Conservation (phyloP, 2,329 filamentous ascomycete species). For the Phyllosticta citrichinensis region DNA sequence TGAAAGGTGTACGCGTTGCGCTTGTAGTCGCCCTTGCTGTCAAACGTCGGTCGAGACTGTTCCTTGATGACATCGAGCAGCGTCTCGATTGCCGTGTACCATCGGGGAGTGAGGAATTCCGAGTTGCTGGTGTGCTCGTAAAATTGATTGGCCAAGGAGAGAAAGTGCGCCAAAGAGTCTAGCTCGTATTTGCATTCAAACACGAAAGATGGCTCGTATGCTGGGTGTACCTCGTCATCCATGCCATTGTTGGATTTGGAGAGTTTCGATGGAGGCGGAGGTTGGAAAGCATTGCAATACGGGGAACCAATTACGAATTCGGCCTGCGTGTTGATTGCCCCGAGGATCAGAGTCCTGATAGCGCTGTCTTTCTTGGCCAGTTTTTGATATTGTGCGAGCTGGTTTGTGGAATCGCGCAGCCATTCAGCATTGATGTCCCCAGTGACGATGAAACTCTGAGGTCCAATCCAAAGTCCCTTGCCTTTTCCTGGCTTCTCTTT, state of each 20-base stretch:
- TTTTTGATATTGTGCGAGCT: conserved; percentile 79
- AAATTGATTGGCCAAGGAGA: conserved; percentile 79
- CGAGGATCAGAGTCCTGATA: conserved; percentile 72
- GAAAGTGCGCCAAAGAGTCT: conserved; percentile 86
- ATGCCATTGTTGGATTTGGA: conserved; percentile 66
- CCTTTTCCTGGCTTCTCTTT: conserved; percentile 20
- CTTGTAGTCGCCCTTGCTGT: conserved; percentile 54
- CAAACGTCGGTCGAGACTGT: conserved; percentile 74
- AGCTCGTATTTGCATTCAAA: conserved; percentile 99
- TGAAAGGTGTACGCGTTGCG: conserved; percentile 82
- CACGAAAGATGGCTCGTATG: conserved; percentile 72
- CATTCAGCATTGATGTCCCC: conserved; percentile 90
- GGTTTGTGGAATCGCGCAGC: conserved; percentile 88
- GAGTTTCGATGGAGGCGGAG: conserved; percentile 73
- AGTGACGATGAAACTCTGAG: conserved; percentile 88
- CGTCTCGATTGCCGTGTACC: conserved; percentile 67
- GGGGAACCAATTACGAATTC: conserved; percentile 92
- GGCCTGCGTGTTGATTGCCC: conserved; percentile 90
- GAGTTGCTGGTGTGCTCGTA: conserved; percentile 67
- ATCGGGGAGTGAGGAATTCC: conserved; percentile 68
- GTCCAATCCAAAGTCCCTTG: conserved; percentile 56
- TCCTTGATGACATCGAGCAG: conserved; percentile 64
- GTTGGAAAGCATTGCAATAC: conserved; percentile 98
- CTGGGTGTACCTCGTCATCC: conserved; percentile 73
- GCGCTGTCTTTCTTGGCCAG: conserved; percentile 71